phyloP scores from a whole-genome alignment of 371 early-diverging fungal genomes.

The Basidiobolus heterosporus region DNA sequence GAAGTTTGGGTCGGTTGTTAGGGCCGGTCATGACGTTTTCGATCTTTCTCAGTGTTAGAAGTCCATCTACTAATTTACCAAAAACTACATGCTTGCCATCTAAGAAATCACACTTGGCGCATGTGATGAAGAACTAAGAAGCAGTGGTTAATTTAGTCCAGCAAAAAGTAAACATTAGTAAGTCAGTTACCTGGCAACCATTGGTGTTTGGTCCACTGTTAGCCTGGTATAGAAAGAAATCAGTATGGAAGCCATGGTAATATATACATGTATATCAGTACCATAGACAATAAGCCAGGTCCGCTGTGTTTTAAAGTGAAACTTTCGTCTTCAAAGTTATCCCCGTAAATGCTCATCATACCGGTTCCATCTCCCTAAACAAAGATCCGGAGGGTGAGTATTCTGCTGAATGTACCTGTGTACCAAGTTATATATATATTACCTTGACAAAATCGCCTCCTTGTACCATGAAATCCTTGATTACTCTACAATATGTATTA shows the following conservation, averaged over 20 bases:
- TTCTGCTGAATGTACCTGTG: constrained; percentile 10
- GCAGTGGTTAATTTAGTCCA: not conserved
- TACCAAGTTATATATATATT: not conserved
- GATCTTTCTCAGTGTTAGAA: constrained; percentile 75
- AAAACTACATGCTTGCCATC: constrained; percentile 87
- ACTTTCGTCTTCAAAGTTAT: constrained; percentile 92
- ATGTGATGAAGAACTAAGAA: constrained; percentile 89
- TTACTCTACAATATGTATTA: constrained; percentile 34
- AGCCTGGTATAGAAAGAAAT: constrained; percentile 29
- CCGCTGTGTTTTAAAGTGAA: constrained; percentile 81
- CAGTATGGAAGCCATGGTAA: not conserved
- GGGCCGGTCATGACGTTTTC: constrained; percentile 80
- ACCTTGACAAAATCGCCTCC: constrained; percentile 94
- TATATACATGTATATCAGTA: constrained; percentile 2
- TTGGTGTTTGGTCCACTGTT: constrained; percentile 89
- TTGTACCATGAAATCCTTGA: constrained; percentile 97
- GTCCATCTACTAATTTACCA: constrained; percentile 77
- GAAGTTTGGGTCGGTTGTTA: constrained; percentile 76
- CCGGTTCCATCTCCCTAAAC: constrained; percentile 91
- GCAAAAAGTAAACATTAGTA: not conserved
- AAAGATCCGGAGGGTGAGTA: too few species aligned
- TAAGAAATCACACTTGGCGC: constrained; percentile 69
- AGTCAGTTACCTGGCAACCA: constrained; percentile 65
- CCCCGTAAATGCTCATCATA: constrained; percentile 89
- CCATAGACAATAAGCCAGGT: constrained; percentile 94